Base-by-base conservation (phyloP, 2,329 filamentous ascomycete genomes). In the Colletotrichum melonis region DNA sequence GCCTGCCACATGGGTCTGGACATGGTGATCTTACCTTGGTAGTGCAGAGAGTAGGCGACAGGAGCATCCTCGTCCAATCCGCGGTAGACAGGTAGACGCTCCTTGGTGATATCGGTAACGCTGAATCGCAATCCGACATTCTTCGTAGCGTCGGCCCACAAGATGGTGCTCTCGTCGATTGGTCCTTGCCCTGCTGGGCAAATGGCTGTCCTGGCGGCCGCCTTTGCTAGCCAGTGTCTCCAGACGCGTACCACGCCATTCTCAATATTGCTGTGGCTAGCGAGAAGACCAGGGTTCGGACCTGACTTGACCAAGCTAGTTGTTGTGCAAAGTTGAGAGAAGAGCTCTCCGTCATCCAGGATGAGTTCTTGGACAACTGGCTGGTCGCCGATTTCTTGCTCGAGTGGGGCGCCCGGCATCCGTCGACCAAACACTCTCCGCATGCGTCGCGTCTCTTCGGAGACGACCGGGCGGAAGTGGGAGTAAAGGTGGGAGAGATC, bases 201-300 rank as follows among this genome's bases (percentile, higher is more conserved):
- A 64, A 78, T 63, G 38, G 83, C 80, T 19, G 82, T 82, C 59
- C 93, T 82, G 32, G 30, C 91, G 89, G 84, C 81, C 76, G 81
- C 78, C 30, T 86, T 82, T 6, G 86, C 85, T 46, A 97, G 84
- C 94, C 94, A 97, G 19, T 92, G 85, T 65, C 93, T 88, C 87
- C 91, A 95, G 0, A 97, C 86, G 32, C 94, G 88, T 52, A 95
- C 84, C 5, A 94, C 88, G 1, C 92, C 87, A 69, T 95, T 91
- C 67, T 90, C 88, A 52, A 96, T 84, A 55, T 90, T 91, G 64
- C 92, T 88, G 74, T 91, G 90, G 78, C 88, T 91, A 66, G 90
- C 83, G 75, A 94, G 92, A 0, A 93, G 80, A 4, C 90, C 91
- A 26, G 85, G 87, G 32, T 86, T 86, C 1, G 90, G 88, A 1